phyloP scores from a whole-genome alignment of 1,139 yeast genomes.

The Pneumocystis oryctolagi region DNA sequence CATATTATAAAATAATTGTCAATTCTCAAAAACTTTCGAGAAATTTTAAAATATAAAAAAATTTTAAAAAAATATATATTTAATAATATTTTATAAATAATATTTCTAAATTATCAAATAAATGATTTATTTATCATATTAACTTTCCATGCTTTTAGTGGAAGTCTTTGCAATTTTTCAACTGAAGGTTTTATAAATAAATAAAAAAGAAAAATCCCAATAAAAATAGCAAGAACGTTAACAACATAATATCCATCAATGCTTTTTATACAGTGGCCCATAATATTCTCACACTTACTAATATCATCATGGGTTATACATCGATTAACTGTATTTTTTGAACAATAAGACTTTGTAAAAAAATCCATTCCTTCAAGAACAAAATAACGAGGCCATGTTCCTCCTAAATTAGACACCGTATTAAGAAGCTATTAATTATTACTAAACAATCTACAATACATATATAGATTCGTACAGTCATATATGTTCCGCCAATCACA shows the following conservation, averaged over 20 bases:
- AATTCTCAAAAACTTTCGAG: not conserved
- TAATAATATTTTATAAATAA: not conserved
- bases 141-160: slow-evolving; percentile 58
- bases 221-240: slow-evolving; percentile 49
- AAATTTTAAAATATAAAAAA: not conserved
- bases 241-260: slow-evolving; percentile 79
- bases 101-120: not conserved
- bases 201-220: slow-evolving; percentile 55
- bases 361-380: slow-evolving; percentile 66
- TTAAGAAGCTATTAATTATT: slow-evolving; percentile 41
- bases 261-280: slow-evolving; percentile 41
- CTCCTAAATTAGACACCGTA: slow-evolving; percentile 85
- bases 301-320: slow-evolving; percentile 10
- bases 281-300: slow-evolving; percentile 31
- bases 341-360: slow-evolving; percentile 53
- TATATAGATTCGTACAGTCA: slow-evolving; percentile 38
- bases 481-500: slow-evolving; percentile 88
- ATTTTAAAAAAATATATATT: not conserved
- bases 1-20: too few species aligned
- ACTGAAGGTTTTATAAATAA: slow-evolving; percentile 52
- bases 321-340: slow-evolving; percentile 12
- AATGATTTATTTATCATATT: slow-evolving; percentile 1
- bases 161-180: slow-evolving; percentile 43
- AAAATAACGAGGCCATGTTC: slow-evolving; percentile 88
- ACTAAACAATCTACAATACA: not conserved